Base-by-base conservation (phyloP, 768 basidiomycete species). In the Pulveroboletus ravenelii region DNA sequence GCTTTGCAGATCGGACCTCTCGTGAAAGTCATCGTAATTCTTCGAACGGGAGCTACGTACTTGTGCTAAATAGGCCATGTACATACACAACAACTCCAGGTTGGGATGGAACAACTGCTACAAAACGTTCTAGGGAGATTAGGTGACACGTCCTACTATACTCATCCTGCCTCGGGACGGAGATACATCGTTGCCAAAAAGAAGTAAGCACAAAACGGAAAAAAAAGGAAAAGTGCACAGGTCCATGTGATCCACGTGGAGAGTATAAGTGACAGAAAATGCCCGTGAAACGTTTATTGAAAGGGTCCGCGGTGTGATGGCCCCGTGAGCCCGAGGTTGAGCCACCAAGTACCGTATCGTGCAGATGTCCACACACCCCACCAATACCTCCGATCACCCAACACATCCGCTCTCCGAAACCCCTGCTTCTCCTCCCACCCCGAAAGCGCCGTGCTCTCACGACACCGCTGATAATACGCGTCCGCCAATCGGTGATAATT, bases 341-440 rank as follows among this genome's bases (percentile, higher is more conserved):
- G 58, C 51, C 69, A 72, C 76, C 76, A 79, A 5, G 68, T 65
- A 3, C 70, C 59, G 40, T 77, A 65, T 6, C 43, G 50, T 5
- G 59, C 50, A 30, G 67, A 55, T 29, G 65, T 52, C 67, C 66
- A 68, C 35, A 62, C 44, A 1, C 79, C 80, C 61, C 74, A 72
- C 59, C 75, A 82, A 45, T 68, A 61, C 48, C 73, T 70, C 46
- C 69, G 65, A 35, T 70, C 68, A 1, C 79, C 80, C 30, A 83
- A 55, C 41, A 72, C 70, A 61, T 84, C 82, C 37, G 76, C 72
- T 32, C 82, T 71, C 55, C 61, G 71, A 46, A 75, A 76, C 0
- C 76, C 75, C 43, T 70, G 61, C 36, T 53, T 55, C 31, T 70
- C 58, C 37, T 75, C 72, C 48, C 74, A 72, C 2, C 60, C 71